Base-by-base conservation (phyloP, 2,329 filamentous ascomycete genomes). In the Trichoderma sp. region DNA sequence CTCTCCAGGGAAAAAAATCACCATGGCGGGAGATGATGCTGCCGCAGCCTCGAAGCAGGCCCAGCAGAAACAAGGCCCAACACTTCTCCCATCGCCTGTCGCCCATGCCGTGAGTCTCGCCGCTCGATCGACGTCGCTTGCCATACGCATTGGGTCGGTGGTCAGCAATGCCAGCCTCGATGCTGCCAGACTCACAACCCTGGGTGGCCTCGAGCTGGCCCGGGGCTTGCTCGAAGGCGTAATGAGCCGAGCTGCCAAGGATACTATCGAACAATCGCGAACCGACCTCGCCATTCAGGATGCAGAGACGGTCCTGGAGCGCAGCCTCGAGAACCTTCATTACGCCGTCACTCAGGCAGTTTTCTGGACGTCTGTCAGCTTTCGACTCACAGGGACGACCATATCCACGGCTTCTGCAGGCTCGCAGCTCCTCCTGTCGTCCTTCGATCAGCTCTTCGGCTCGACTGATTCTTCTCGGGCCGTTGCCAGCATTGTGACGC, bases 381-480 rank as follows among this genome's bases (percentile, higher is more conserved):
- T 89, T 69, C 79, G 86, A 52, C 71, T 88, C 10, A 86, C 85
- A 1, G 80, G 81, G 10, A 82, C 84, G 1, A 82, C 85, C 5
- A 74, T 88, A 17, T 82, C 81, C 19, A 79, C 82, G 15, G 81
- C 80, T 5, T 86, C 84, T 7, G 82, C 87, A 58, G 73, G 85
- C 6, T 85, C 85, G 0, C 85, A 87, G 66, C 76, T 88, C 39
- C 75, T 88, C 0, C 77, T 90, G 9, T 82, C 82, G 3, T 83
- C 84, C 0, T 76, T 90, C 24, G 87, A 90, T 71, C 84, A 87
- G 68, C 83, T 89, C 45, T 84, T 90, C 30, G 88, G 88, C 15
- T 88, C 85, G 2, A 90, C 88, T n/a, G 88, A 90, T 72, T 88
- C 87, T 2, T 89, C 87, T 2, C 78, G 87, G 47, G 87, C 88